These are phyloP conservation scores for Heterobasidion parviporum DNA, from an alignment of 1,284 basidiomycete genomes.

Conservation along the genomic window DNA sequence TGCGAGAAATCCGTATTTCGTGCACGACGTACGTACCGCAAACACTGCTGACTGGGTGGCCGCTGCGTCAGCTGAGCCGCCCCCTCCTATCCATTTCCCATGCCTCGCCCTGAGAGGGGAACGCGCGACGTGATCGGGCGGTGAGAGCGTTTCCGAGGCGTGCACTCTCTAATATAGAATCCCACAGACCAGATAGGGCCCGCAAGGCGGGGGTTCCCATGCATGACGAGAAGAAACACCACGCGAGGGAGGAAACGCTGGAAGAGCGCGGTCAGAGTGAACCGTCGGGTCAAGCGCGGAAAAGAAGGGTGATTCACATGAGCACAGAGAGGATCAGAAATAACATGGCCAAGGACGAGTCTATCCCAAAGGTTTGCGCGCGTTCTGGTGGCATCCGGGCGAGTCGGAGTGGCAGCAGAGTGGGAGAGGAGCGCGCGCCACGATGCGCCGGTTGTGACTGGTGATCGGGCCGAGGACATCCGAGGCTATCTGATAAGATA, in stretches of 20 bases:
- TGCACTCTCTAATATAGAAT: constrained; percentile 21
- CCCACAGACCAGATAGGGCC: constrained; percentile 37
- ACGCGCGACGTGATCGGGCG: constrained; percentile 25
- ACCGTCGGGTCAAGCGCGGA: constrained; percentile 3
- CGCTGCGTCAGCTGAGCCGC: constrained; percentile 12
- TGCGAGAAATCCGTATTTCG: not conserved
- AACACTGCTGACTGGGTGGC: not conserved
- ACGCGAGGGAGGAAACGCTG: constrained; percentile 43
- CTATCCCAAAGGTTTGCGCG: not conserved
- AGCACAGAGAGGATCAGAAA: constrained; percentile 2
- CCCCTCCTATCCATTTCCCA: constrained; percentile 56
- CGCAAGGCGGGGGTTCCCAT: constrained; percentile 41
- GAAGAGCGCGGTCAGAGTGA: constrained; percentile 4
- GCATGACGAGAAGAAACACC: constrained; percentile 63
- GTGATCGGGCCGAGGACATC: not conserved
- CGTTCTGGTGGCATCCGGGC: not conserved
- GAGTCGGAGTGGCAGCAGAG: not conserved
- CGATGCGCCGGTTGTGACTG: no score
- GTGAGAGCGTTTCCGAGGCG: constrained; percentile 20
- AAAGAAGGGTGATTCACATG: constrained; percentile 6
- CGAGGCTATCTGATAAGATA: not conserved
- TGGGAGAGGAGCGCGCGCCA: not conserved
- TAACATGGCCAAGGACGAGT: constrained; percentile 1
- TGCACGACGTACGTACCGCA: not conserved
- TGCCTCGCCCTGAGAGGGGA: constrained; percentile 36